Evolutionary conservation across 495 filamentous ascomycete genomes (phyloP).

Genomic region (Penicillium ochrochloron): DNA sequence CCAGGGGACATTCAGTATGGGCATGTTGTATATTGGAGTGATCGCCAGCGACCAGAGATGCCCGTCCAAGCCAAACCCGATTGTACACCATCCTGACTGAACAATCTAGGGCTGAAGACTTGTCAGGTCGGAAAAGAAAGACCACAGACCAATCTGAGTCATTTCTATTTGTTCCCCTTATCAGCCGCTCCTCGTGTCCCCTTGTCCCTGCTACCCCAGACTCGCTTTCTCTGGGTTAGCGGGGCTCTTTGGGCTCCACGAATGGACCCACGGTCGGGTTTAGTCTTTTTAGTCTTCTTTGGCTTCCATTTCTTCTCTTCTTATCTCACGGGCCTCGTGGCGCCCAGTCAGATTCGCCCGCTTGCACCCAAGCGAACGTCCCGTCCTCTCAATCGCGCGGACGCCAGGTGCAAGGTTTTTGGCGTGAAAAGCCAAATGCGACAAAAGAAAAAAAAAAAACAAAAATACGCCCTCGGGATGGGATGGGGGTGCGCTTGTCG

Average conservation of each 20-base stretch:
- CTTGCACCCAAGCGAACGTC: background rate
- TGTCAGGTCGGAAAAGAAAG: background rate
- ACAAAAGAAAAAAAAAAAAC: background rate
- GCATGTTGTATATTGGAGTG: background rate
- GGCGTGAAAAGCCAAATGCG: background rate
- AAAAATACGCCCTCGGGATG: background rate
- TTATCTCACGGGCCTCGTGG: slow-evolving; percentile 8
- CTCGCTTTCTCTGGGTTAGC: background rate
- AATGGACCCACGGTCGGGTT: slow-evolving; percentile 1
- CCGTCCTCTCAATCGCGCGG: background rate
- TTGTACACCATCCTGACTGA: background rate
- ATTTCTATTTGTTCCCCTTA: background rate
- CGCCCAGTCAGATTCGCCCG: slow-evolving; percentile 1
- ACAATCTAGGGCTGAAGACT: background rate
- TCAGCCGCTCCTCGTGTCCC: slow-evolving; percentile 2
- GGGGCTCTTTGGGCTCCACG: background rate
- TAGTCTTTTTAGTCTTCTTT: background rate
- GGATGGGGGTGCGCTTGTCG: background rate
- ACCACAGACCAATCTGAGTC: background rate
- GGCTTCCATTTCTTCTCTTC: background rate
- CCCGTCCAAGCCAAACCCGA: background rate
- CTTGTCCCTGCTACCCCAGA: slow-evolving; percentile 15
- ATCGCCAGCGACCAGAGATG: background rate
- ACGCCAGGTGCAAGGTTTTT: background rate
- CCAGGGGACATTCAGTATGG: background rate